Evolutionary conservation across 345 rosid species (phyloP).

Genomic region (Moricandia moricandioides): DNA sequence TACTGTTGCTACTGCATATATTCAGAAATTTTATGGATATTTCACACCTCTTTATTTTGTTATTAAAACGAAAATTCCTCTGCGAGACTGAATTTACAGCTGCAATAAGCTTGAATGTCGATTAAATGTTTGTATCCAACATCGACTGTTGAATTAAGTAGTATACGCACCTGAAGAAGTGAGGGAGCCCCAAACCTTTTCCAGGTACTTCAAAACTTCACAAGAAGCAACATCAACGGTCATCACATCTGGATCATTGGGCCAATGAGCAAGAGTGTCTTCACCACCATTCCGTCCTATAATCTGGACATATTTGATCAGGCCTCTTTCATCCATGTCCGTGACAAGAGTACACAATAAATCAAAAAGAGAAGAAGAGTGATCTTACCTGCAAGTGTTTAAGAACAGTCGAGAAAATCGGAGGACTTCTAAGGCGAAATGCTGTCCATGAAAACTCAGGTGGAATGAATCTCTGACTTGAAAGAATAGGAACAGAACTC

Average conservation of each 20-base stretch:
- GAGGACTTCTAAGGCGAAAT: constrained; percentile 82
- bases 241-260: constrained; percentile 68
- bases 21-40: constrained; percentile 5
- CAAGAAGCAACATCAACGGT: constrained; percentile 72
- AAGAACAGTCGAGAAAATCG: constrained; percentile 68
- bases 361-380: constrained; percentile 2
- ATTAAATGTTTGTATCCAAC: not conserved
- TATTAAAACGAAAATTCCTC: not conserved
- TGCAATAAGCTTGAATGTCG: not conserved
- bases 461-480: constrained; percentile 71
- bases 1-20: not conserved
- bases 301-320: constrained; percentile 45
- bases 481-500: constrained; percentile 79
- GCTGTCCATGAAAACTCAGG: constrained; percentile 89
- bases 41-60: constrained; percentile 5
- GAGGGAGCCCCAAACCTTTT: constrained; percentile 74
- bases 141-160: not conserved
- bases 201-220: constrained; percentile 77
- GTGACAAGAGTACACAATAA: constrained; percentile 9
- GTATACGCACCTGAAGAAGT: constrained; percentile 64
- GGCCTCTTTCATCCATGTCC: constrained; percentile 12
- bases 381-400: constrained; percentile 75
- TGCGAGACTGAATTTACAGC: not conserved
- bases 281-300: constrained; percentile 88
- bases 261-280: constrained; percentile 97